phyloP scores from a whole-genome alignment of 164 flowering plant genomes.

The Buxus sempervirens region DNA sequence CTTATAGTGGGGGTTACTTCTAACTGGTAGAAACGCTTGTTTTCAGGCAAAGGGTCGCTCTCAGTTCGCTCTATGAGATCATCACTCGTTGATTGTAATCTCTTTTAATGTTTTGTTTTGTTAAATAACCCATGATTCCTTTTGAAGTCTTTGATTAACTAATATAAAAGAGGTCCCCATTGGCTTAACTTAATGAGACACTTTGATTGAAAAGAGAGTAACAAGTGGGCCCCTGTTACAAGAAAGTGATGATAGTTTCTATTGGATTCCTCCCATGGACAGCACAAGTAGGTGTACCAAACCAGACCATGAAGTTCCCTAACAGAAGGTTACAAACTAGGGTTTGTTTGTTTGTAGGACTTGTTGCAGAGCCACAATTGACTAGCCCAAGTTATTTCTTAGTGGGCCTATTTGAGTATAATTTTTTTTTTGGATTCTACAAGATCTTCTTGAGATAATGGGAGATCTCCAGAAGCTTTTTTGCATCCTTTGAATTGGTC shows the following conservation, averaged over 20 bases:
- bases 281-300: background rate
- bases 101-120: too few species aligned
- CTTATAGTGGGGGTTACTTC: too few species aligned
- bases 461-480: background rate
- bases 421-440: background rate
- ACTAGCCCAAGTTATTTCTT: background rate
- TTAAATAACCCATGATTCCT: too few species aligned
- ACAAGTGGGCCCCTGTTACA: background rate
- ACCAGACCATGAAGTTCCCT: too few species aligned
- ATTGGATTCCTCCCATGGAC: background rate
- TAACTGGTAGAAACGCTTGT: too few species aligned
- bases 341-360: background rate
- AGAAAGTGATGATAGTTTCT: background rate
- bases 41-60: too few species aligned
- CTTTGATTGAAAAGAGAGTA: background rate
- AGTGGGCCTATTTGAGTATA: background rate
- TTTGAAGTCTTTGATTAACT: too few species aligned
- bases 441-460: background rate
- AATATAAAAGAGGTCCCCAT: background rate
- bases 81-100: too few species aligned
- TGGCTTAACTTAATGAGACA: background rate
- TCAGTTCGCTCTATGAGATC: too few species aligned
- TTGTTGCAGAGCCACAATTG: background rate
- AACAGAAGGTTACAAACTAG: background rate
- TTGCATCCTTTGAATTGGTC: background rate